A percentile compares a stretch with the other conserved stretches of the same genome.
phyloP scores from a whole-genome alignment of 305 asterid species.

The Fraxinus greggii region DNA sequence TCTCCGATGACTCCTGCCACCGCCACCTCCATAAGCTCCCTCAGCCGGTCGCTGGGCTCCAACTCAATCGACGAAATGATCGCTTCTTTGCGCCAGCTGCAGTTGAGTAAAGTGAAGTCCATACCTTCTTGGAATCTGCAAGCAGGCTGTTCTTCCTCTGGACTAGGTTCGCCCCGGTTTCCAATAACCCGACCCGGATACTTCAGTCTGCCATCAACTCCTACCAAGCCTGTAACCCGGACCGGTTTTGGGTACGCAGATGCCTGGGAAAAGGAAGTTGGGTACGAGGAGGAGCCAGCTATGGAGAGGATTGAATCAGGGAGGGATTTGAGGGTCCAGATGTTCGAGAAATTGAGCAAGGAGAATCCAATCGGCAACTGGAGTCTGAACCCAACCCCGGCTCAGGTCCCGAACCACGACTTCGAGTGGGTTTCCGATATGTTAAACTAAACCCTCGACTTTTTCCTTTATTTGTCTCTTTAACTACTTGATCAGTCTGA shows the following conservation, averaged over 20 bases:
- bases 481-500: background rate
- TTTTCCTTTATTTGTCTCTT: background rate
- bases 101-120: slow-evolving; percentile 40
- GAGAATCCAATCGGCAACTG: slow-evolving; percentile 43
- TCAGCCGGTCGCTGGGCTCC: slow-evolving; percentile 40
- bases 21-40: slow-evolving; percentile 3
- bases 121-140: slow-evolving; percentile 31
- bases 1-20: slow-evolving; percentile 40
- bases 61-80: slow-evolving; percentile 34
- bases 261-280: slow-evolving; percentile 21
- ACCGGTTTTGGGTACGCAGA: slow-evolving; percentile 26
- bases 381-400: background rate
- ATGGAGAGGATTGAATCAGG: slow-evolving; percentile 57
- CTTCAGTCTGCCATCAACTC: slow-evolving; percentile 48
- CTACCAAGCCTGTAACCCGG: slow-evolving; percentile 31
- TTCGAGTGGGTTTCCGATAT: background rate
- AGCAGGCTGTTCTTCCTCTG: slow-evolving; percentile 26
- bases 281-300: slow-evolving; percentile 32
- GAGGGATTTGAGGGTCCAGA: slow-evolving; percentile 43
- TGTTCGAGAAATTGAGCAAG: slow-evolving; percentile 46
- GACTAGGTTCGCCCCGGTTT: slow-evolving; percentile 30
- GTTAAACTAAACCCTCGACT: background rate
- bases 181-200: slow-evolving; percentile 34
- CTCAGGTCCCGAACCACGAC: background rate
- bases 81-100: slow-evolving; percentile 44